A percentile compares a stretch with the other conserved stretches of the same genome.
Evolutionary conservation across 2,329 filamentous ascomycete species (phyloP).

Genomic region (Lizonia empirigonia): DNA sequence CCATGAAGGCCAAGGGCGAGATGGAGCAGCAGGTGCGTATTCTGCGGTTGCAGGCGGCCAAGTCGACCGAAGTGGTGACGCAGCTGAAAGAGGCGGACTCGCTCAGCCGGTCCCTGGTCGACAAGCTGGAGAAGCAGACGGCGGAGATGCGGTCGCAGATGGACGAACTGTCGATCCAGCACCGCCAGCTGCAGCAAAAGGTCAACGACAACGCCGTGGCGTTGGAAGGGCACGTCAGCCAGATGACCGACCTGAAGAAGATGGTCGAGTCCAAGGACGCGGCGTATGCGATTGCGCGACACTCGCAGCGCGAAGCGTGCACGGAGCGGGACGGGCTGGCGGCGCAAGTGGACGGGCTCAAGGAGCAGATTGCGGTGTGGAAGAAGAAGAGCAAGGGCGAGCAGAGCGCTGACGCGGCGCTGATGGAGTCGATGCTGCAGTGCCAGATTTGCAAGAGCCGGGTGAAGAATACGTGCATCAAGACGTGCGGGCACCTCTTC

Average conservation of each 20-base stretch:
- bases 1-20: slow-evolving; percentile 91
- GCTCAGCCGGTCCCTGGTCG: slow-evolving; percentile 73
- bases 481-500: slow-evolving; percentile 93
- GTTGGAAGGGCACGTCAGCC: slow-evolving; percentile 73
- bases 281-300: slow-evolving; percentile 67
- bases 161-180: slow-evolving; percentile 70
- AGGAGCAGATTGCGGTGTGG: slow-evolving; percentile 84
- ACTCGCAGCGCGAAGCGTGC: slow-evolving; percentile 64
- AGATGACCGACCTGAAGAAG: slow-evolving; percentile 76
- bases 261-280: slow-evolving; percentile 78
- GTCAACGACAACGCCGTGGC: slow-evolving; percentile 71
- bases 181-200: slow-evolving; percentile 75
- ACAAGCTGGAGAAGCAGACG: slow-evolving; percentile 89
- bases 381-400: slow-evolving; percentile 82
- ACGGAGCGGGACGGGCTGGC: slow-evolving; percentile 80
- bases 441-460: slow-evolving; percentile 92
- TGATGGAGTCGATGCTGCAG: slow-evolving; percentile 77
- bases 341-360: slow-evolving; percentile 74
- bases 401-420: slow-evolving; percentile 80
- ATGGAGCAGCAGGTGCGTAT: slow-evolving; percentile 79
- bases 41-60: slow-evolving; percentile 80
- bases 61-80: slow-evolving; percentile 90
- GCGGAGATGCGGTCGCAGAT: slow-evolving; percentile 82
- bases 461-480: slow-evolving; percentile 92
- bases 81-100: slow-evolving; percentile 90